Base-by-base conservation (phyloP, 371 early-diverging fungal species). In the Encephalitozoon cuniculi region DNA sequence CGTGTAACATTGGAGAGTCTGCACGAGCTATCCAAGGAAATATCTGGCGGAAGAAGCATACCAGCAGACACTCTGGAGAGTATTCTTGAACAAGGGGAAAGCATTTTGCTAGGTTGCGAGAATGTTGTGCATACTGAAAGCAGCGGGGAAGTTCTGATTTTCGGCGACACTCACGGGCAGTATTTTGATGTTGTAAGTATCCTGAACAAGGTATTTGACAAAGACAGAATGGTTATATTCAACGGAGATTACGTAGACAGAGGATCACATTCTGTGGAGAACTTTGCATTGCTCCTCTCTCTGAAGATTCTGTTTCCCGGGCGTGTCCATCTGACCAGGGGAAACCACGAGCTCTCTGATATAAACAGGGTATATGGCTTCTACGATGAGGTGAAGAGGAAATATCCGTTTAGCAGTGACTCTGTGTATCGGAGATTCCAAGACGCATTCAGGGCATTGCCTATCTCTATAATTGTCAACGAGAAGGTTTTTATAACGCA, bases 131-230 rank as follows among this genome's bases (percentile, higher is more conserved):
- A 59, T 59, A 15, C 34, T 32, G 59, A 59, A 34, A 59, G 59
- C 12, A 6, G 34, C 0, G 15, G 21, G 4, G 59, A 59, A 5
- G 59, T 66, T 11, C 26, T 51, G 26, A 64, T 82, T 39, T 95
- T 96, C 85, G 98, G 98, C 65, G 98, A 98, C 83, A 93, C 94
- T 25, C 98, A 98, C 80, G 98, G 96, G 5, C 96, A 97, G 88
- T 98, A 89, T 85, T 96, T 95, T 81, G 82, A 79, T 40, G 37
- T 79, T 32, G 28, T 77, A 3, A 69, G 76, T 53, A 63, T 77
- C 9, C 67, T 79, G 25, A 78, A 74, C 18, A 44, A 65, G 39
- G 68, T 78, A 9, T 76, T 73, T 59, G 67, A 76, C 26, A 46
- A 68, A 41, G 69, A 76, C n/a, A 75, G 79, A 23, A 71, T 64